Percentiles rank a stretch among this genome's conserved stretches.
Conservation (phyloP, 2,329 filamentous ascomycete genomes). For the Fusarium piperis region DNA sequence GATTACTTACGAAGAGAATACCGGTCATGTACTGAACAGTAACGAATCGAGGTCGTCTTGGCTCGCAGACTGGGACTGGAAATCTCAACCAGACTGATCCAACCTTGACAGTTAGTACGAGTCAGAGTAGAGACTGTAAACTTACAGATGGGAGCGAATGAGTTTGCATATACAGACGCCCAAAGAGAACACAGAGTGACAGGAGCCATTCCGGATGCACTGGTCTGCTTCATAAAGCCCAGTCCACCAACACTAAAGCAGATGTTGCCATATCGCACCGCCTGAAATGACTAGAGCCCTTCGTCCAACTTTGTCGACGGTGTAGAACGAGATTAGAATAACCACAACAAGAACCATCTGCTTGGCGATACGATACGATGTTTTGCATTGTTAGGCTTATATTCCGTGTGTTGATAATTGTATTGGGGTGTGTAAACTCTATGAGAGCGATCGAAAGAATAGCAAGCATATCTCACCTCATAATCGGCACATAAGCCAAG, state of each 20-base stretch:
- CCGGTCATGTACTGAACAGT: slow-evolving; percentile 4
- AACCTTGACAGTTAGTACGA: background rate
- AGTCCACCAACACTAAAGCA: background rate
- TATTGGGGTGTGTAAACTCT: no score
- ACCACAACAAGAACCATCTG: slow-evolving; percentile 9
- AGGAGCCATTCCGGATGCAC: background rate
- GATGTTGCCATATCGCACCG: background rate
- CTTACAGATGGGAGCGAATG: background rate
- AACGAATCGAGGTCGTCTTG: slow-evolving; percentile 2
- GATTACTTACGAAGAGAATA: background rate
- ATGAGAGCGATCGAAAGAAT: no score
- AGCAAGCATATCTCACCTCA: no score
- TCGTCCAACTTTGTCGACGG: slow-evolving; percentile 26
- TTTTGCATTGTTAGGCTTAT: no score
- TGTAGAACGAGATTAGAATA: slow-evolving; percentile 9
- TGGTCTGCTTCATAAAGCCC: background rate
- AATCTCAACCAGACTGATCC: slow-evolving; percentile 7
- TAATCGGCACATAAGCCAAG: no score
- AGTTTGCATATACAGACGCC: background rate
- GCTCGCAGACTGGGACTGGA: slow-evolving; percentile 5
- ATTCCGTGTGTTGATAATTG: no score
- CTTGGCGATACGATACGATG: no score
- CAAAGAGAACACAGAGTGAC: background rate
- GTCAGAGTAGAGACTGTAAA: rapidly evolving
- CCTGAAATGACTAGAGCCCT: background rate